Conservation (phyloP, 1,139 yeast species). For the Geotrichum restrictum region DNA sequence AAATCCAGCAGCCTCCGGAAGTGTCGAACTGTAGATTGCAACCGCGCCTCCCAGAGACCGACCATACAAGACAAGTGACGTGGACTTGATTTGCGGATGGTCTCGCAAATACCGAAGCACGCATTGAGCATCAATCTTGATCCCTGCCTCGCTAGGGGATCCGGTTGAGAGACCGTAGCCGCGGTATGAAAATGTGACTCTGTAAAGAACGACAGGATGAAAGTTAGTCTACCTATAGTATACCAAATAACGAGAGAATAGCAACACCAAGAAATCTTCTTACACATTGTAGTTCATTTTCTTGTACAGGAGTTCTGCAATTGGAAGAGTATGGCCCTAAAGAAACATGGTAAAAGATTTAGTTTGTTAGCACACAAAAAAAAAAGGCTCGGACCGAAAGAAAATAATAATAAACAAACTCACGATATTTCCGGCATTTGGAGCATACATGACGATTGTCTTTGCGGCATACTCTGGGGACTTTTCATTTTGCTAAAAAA, state of each 20-base stretch:
- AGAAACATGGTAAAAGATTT: not conserved
- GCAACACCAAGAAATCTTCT: constrained; percentile 6
- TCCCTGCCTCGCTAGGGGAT: constrained; percentile 66
- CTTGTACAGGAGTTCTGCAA: constrained; percentile 66
- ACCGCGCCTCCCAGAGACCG: constrained; percentile 95
- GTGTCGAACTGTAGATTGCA: constrained; percentile 72
- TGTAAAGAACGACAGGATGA: constrained; percentile 5
- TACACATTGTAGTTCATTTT: constrained; percentile 66
- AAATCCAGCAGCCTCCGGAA: constrained; percentile 39
- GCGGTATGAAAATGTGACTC: constrained; percentile 75
- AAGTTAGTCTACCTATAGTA: not conserved
- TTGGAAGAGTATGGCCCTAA: constrained; percentile 77
- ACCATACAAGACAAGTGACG: constrained; percentile 71
- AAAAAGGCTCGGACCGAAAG: too few relatives aligned
- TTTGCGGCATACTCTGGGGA: constrained; percentile 49
- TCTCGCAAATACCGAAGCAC: constrained; percentile 56
- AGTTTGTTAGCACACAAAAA: not conserved
- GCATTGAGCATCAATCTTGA: constrained; percentile 77
- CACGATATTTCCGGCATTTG: constrained; percentile 89
- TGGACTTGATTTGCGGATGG: constrained; percentile 50
- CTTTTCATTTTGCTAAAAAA: constrained; percentile 43
- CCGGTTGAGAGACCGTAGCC: constrained; percentile 92
- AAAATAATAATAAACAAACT: not conserved
- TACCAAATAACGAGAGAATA: not conserved
- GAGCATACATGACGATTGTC: constrained; percentile 75